Conservation (phyloP, 2,329 filamentous ascomycete genomes). For the Penicillium expansum region DNA sequence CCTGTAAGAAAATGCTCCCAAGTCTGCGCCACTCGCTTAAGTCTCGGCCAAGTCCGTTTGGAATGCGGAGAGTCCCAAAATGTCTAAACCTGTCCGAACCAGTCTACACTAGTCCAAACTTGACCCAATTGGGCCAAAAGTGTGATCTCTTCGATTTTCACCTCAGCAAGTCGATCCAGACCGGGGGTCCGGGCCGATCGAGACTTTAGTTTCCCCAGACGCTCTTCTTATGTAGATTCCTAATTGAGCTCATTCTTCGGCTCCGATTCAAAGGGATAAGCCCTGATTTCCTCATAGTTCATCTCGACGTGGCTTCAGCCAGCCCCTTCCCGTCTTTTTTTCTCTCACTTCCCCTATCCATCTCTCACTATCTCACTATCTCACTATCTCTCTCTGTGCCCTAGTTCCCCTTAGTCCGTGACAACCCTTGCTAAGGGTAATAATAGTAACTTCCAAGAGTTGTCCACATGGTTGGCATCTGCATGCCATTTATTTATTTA, state of each 20-base stretch:
- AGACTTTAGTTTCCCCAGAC: slow-evolving; percentile 3
- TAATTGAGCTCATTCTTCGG: slow-evolving; percentile 13
- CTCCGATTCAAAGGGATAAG: slow-evolving; percentile 6
- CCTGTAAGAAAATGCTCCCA: slow-evolving; percentile 3
- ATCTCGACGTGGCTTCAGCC: slow-evolving; percentile 7
- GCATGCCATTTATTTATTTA: slow-evolving; percentile 20
- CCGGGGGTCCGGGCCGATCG: slow-evolving; percentile 11
- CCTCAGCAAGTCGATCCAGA: slow-evolving; percentile 1
- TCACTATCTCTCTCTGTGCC: neutral
- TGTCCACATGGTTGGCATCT: slow-evolving; percentile 36
- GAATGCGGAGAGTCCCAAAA: slow-evolving; percentile 8
- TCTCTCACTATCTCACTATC: too few relatives aligned
- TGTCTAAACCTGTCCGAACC: neutral
- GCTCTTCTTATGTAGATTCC: neutral
- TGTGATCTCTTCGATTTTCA: slow-evolving; percentile 1
- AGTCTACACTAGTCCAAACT: neutral
- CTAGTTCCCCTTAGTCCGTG: slow-evolving; percentile 2
- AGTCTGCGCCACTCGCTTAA: slow-evolving; percentile 28
- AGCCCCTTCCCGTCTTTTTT: neutral
- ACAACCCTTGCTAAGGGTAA: slow-evolving; percentile 4
- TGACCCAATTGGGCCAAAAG: neutral
- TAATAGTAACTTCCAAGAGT: slow-evolving; percentile 14
- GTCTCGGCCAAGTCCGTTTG: slow-evolving; percentile 24
- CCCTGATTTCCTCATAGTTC: neutral
- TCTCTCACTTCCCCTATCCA: neutral